A percentile compares a stretch with the other conserved stretches of the same genome.
These are phyloP conservation scores for Aspergillus tamarii DNA, from an alignment of 2,329 filamentous ascomycete species.

Conservation along the genomic window DNA sequence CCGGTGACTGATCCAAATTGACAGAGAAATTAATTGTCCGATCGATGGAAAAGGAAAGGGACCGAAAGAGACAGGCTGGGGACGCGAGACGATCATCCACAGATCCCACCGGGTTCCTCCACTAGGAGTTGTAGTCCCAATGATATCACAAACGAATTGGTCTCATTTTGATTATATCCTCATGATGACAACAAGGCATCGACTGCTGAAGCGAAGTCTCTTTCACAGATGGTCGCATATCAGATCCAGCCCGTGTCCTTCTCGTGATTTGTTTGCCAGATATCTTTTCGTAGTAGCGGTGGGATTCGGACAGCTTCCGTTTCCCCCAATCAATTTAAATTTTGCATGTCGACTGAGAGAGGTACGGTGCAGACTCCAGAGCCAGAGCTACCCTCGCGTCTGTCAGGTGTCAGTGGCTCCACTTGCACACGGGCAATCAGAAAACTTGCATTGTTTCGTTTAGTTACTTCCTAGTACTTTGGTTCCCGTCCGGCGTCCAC, in stretches of 20 bases:
- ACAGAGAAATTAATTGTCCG: conserved; percentile 4
- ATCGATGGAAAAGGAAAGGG: neutral
- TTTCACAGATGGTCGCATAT: neutral
- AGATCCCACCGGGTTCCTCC: neutral
- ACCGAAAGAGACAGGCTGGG: neutral
- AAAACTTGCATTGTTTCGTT: neutral
- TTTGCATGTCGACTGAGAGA: neutral
- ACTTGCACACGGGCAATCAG: neutral
- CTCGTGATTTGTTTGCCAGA: neutral
- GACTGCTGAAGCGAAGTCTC: neutral
- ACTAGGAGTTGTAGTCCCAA: neutral
- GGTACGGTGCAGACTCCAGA: neutral
- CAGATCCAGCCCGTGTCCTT: neutral
- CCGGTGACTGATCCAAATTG: conserved; percentile 5
- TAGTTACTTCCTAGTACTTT: neutral
- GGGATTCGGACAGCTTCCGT: neutral
- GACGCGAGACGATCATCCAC: neutral
- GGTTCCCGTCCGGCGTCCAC: neutral
- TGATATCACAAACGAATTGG: conserved; percentile 1
- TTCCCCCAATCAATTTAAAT: neutral
- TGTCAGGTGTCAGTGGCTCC: neutral
- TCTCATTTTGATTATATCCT: neutral
- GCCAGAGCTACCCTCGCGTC: neutral
- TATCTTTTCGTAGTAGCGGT: neutral
- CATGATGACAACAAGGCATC: neutral